Base-by-base conservation (phyloP, 208 protist species). In the Crithidia mellificae region DNA sequence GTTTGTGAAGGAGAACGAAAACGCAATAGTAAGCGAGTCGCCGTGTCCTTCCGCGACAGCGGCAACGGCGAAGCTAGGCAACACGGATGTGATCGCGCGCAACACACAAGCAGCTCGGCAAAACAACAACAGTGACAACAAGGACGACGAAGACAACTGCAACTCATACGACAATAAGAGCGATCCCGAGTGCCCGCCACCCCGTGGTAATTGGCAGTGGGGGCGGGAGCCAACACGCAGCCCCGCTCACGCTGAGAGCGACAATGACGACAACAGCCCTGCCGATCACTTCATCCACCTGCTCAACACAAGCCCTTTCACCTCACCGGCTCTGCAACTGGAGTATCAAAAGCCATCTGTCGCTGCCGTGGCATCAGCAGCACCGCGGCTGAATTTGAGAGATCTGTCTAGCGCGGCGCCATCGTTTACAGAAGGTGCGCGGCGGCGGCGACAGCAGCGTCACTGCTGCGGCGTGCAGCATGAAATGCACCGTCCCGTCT, bases 221-320 rank as follows among this genome's bases (percentile, higher is more conserved):
- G 43, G 12, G 20, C 44, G 29, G 6, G 57, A 53, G 44, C 57
- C 39, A 1, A 63, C 57, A 17, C 27, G 9, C 9, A 63, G 57
- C 43, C 57, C 57, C 25, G 30, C 19, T 2, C 57, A 4, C 1
- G 0, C 29, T 20, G 43, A 5, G 14, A 36, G 27, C 41, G 56
- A 59, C 32, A 44, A 25, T 6, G 29, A 38, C 44, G 53, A 39
- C 9, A 22, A 29, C 20, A 34, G 36, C 2, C n/a, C n/a, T n/a
- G n/a, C n/a, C n/a, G 19, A 62, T n/a, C 39, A 9, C 39, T 50
- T 50, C 25, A 14, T 49, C 3, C 12, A 62, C 2, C 20, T 62
- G 39, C n/a, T 62, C 25, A 62, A 62, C 25, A 17, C 24, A 2
- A 50, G 24, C 39, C 55, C 41, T 27, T 43, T 43, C 19, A 3